A percentile compares a stretch with the other conserved stretches of the same genome.
Evolutionary conservation across 768 basidiomycete genomes (phyloP).

Genomic region (Collybia sordida): DNA sequence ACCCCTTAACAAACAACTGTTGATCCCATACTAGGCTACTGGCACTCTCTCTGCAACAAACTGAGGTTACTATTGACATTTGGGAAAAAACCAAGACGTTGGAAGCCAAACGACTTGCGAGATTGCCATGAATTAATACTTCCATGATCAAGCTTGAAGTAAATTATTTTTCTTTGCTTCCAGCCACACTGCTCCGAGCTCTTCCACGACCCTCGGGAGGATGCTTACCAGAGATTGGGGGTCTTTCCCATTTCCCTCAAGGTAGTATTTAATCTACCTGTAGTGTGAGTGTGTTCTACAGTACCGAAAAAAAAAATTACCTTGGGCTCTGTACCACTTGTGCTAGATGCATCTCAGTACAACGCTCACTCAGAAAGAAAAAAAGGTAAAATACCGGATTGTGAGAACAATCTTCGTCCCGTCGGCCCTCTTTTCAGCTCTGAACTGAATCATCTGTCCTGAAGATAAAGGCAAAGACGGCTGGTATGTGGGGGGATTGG

Average conservation of each 20-base stretch:
- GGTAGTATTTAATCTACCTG: conserved; percentile 81
- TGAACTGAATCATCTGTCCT: conserved; percentile 85
- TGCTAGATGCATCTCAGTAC: conserved; percentile 38
- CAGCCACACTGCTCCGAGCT: conserved; percentile 70
- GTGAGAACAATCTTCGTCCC: conserved; percentile 65
- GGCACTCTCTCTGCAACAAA: conserved; percentile 58
- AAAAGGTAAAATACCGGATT: conserved; percentile 46
- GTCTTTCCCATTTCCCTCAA: conserved; percentile 73
- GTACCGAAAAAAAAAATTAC: conserved; percentile 28
- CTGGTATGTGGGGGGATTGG: conserved; percentile 62
- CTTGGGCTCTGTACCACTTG: conserved; percentile 91
- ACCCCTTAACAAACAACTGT: conserved; percentile 3
- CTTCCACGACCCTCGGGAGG: conserved; percentile 56
- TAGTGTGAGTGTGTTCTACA: background rate
- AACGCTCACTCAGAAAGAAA: background rate
- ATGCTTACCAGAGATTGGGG: conserved; percentile 41
- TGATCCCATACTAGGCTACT: conserved; percentile 44
- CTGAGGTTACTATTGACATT: conserved; percentile 50
- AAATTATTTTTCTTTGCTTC: conserved; percentile 46
- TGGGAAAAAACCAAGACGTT: conserved; percentile 70
- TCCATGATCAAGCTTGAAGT: conserved; percentile 1
- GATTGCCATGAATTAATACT: conserved; percentile 11
- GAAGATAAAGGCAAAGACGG: conserved; percentile 70
- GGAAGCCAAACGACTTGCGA: conserved; percentile 44
- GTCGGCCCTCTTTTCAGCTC: conserved; percentile 41